phyloP scores from a whole-genome alignment of 2,329 filamentous ascomycete species.

The Ceratocystis variospora region DNA sequence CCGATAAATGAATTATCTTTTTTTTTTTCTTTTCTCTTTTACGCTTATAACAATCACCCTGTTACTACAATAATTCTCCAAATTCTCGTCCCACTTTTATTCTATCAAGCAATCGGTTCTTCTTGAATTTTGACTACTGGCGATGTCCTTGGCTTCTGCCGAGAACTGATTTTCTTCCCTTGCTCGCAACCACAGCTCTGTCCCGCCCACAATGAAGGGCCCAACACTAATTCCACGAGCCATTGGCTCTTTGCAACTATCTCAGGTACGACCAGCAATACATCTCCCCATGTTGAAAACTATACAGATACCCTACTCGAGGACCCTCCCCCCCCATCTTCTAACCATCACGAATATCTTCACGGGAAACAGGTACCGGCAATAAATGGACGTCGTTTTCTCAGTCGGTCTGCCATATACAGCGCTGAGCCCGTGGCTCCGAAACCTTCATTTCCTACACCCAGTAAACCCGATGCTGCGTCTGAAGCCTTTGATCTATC shows the following conservation, averaged over 20 bases:
- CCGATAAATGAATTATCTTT: conserved; percentile 13
- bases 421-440: neutral
- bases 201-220: conserved; percentile 1
- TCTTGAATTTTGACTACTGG: neutral
- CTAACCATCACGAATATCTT: neutral
- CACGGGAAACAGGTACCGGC: neutral
- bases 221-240: conserved; percentile 7
- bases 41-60: neutral
- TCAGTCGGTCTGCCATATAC: neutral
- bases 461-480: neutral
- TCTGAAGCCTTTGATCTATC: neutral
- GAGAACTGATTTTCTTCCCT: neutral
- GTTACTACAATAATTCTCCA: neutral
- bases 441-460: neutral
- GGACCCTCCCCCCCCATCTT: neutral
- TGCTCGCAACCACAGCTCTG: neutral
- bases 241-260: conserved; percentile 4
- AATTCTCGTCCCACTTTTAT: conserved; percentile 2
- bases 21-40: neutral
- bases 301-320: neutral
- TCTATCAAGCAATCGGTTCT: neutral
- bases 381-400: neutral
- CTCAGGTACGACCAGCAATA: neutral
- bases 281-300: neutral
- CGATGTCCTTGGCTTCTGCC: neutral